Evolutionary conservation across 2,329 filamentous ascomycete species (phyloP).

Genomic region (Tolypocladium endophyticum): DNA sequence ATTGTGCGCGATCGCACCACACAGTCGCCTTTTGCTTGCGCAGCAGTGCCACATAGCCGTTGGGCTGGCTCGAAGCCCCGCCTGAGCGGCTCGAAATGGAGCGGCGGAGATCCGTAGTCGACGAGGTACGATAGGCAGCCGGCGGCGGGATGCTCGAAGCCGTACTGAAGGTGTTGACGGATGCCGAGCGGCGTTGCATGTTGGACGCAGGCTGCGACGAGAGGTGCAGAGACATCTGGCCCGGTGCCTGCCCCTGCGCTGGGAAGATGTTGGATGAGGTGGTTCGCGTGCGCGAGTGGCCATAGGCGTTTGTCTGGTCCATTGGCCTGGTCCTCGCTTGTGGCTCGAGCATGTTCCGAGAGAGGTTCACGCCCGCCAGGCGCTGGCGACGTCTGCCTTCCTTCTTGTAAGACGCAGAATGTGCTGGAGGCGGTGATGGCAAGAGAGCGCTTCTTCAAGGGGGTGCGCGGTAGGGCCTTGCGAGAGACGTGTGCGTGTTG

Average conservation of each 20-base stretch:
- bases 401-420: background rate
- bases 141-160: constrained; percentile 56
- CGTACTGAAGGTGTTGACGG: constrained; percentile 61
- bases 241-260: constrained; percentile 13
- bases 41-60: constrained; percentile 91
- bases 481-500: background rate
- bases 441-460: background rate
- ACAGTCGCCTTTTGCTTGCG: constrained; percentile 96
- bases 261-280: constrained; percentile 45
- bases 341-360: constrained; percentile 19
- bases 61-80: constrained; percentile 40
- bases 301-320: constrained; percentile 29
- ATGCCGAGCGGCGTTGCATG: constrained; percentile 41
- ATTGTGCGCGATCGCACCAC: constrained; percentile 91
- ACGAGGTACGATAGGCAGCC: constrained; percentile 45
- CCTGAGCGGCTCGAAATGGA: constrained; percentile 74
- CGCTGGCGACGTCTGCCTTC: background rate
- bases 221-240: constrained; percentile 2
- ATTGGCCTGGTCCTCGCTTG: constrained; percentile 20
- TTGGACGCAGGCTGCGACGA: constrained; percentile 1
- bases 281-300: constrained; percentile 45
- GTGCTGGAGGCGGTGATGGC: background rate
- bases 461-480: background rate
- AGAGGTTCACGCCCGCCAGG: background rate
- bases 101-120: constrained; percentile 52